Evolutionary conservation across 2,329 filamentous ascomycete species (phyloP), one percentile per base, ranked within the genome.

Genomic region (Karstenula rhodostoma): DNA sequence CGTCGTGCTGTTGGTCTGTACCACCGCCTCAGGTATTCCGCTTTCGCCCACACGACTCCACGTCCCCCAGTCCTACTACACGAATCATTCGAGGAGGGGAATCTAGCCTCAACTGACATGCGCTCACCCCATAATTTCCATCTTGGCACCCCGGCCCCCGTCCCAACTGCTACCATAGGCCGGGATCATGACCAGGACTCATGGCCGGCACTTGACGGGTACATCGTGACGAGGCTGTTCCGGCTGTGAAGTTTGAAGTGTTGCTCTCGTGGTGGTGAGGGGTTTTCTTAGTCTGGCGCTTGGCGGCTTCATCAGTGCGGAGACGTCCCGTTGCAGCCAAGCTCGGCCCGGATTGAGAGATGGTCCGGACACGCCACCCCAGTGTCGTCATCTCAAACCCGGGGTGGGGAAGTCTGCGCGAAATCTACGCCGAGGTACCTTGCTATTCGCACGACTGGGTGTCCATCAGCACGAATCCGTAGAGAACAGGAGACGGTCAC

Each of bases 41-140:
- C 42, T 3, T n/a, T 48, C 57, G 35, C 44, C 37, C 22, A 54
- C 49, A 32, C 43, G 29, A 40, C 33, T 43, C 50, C 37, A 43
- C 35, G n/a, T 43, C 23, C 23, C 50, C 22, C 5, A 10, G 10
- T 40, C 19, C 10, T 32, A 10, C 22, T 5, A 8, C 8, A 33
- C 44, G 57, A 62, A 51, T 64, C 62, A 58, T 55, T 25, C 19
- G 9, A 57, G 59, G 59, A 42, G 43, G 57, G 35, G 56, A 53
- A 51, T 19, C 40, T 35, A 27, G 17, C 35, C 57, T 55, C 32
- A 29, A 25, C 60, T 54, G 65, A 67, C 62, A 57, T 13, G 22
- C 19, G 15, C n/a, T 4, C 40, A 22, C 19, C n/a, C 40, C 25
- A 49, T 12, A 23, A 33, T 22, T 50, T 1, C n/a, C 2, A 23